A percentile compares a stretch with the other conserved stretches of the same genome.
Evolutionary conservation across 371 early-diverging fungal genomes (phyloP).

Genomic region (Phascolomyces articulosus): DNA sequence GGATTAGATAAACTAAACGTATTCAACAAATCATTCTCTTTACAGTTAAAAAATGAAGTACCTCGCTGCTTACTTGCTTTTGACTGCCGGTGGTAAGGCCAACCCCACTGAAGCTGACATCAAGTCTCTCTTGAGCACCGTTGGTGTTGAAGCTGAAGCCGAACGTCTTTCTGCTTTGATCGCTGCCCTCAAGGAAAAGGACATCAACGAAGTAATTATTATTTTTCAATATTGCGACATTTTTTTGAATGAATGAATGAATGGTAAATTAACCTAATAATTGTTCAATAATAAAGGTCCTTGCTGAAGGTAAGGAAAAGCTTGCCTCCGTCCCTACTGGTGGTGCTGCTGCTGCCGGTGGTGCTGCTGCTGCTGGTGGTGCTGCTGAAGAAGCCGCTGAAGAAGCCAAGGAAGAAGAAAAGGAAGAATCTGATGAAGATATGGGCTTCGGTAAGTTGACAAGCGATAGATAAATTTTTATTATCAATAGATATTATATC

Average conservation of each 20-base stretch:
- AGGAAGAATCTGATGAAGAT: conserved; percentile 90
- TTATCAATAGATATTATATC: not conserved
- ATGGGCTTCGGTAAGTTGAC: conserved; percentile 40
- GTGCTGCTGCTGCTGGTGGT: conserved; percentile 56
- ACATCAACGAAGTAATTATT: conserved; percentile 72
- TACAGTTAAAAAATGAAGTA: conserved; percentile 92
- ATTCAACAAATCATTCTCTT: not conserved
- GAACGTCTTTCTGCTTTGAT: conserved; percentile 82
- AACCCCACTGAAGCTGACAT: conserved; percentile 84
- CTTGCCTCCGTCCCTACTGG: conserved; percentile 92
- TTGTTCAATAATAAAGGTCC: conserved; percentile 50
- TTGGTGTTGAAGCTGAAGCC: conserved; percentile 90
- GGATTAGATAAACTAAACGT: conserved; percentile 2
- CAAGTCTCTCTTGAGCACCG: conserved; percentile 86
- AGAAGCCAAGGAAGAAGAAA: conserved; percentile 73
- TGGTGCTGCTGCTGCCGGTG: conserved; percentile 81
- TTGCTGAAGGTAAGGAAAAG: conserved; percentile 91
- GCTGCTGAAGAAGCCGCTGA: conserved; percentile 59
- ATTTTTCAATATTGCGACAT: no score
- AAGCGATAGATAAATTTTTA: not conserved
- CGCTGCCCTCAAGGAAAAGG: conserved; percentile 87
- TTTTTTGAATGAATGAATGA: no score
- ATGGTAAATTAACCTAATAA: no score
- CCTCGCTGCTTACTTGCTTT: conserved; percentile 97
- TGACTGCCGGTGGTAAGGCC: conserved; percentile 88